These are phyloP conservation scores for Pythium rhizo-oryzae DNA, from an alignment of 352 stramenopile species.

Conservation along the genomic window DNA sequence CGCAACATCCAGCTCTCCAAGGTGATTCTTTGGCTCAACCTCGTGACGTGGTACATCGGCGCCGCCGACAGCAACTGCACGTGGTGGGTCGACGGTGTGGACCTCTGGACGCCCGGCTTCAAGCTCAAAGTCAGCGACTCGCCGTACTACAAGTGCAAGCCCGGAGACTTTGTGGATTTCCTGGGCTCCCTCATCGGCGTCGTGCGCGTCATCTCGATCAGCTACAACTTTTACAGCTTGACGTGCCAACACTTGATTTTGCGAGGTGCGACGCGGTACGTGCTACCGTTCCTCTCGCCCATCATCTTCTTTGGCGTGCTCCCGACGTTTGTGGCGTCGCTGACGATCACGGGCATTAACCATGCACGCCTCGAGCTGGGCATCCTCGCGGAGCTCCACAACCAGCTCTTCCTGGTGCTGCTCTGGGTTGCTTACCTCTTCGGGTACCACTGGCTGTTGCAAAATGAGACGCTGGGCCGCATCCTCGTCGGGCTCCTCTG, in stretches of 20 bases:
- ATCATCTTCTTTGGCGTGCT: conserved; percentile 27
- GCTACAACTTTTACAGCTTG: conserved; percentile 30
- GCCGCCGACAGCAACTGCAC: conserved; percentile 26
- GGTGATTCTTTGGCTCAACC: conserved; percentile 21
- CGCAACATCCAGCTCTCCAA: conserved; percentile 29
- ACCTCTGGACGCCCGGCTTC: conserved; percentile 25
- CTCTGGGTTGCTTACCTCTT: conserved; percentile 26
- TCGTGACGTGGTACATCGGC: conserved; percentile 30
- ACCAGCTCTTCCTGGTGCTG: conserved; percentile 24
- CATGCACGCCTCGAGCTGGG: conserved; percentile 6
- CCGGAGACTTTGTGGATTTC: conserved; percentile 9
- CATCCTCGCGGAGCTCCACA: conserved; percentile 21
- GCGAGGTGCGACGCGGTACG: conserved; percentile 18
- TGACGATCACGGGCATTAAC: conserved; percentile 27
- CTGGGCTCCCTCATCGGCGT: conserved; percentile 14
- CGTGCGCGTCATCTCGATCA: conserved; percentile 22
- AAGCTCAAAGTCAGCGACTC: conserved; percentile 16
- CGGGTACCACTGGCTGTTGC: conserved; percentile 15
- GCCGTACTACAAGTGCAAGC: conserved; percentile 30
- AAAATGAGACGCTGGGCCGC: conserved; percentile 11
- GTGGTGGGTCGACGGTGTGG: conserved; percentile 25
- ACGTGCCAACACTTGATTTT: conserved; percentile 22
- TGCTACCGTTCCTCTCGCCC: conserved; percentile 2
- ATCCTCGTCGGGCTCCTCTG: conserved; percentile 14
- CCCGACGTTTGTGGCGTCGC: conserved; percentile 16